Base-by-base conservation (phyloP, 192 early-diverging fungal genomes). In the Spinellus fusiger region DNA sequence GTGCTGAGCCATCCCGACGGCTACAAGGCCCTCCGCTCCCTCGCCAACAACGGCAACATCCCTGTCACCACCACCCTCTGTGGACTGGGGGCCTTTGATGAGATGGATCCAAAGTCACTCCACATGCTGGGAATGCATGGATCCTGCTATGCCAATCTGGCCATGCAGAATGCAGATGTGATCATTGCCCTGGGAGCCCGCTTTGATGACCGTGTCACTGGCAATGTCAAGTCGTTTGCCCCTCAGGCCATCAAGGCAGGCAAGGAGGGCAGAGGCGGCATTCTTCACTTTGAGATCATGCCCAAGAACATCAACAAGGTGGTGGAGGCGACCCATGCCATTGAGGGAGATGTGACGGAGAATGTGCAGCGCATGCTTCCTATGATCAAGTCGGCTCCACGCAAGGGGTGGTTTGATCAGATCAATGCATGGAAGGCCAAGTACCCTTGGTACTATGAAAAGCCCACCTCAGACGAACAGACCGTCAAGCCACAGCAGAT, bases 71-170 rank as follows among this genome's bases (percentile, higher is more conserved):
- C 95, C n/a, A 98, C 95, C 28, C 80, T 97, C 27, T 82, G 89
- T 68, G 94, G 92, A 40, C 80, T 97, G 38, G 96, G 95, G 62
- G 89, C 89, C 15, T 96, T 91, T 73, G 95, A 97, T 69, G 96
- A 99, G 71, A 63, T 79, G 37, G 90, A 98, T 76, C 88, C 90
- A 9, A 84, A 81, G 54, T 88, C 87, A 50, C 77, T 99, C 59
- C 94, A 97, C 71, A 99, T 99, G 96, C 83, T 99, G 25, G 96
- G 96, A 66, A 99, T 99, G 96, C 96, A 99, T 77, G 96, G 96
- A 20, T 81, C 85, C 61, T 95, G 88, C 16, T 99, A 96, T 76
- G 96, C 96, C 65, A 99, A 99, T 69, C 74, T 99, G 69, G 91
- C 96, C 20, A 97, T 99, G 85, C 96, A 99, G 75, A 87, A 84